Evolutionary conservation across 495 filamentous ascomycete species (phyloP), one percentile per base, ranked within the genome.

Genomic region (Trichoderma orchidacearum): DNA sequence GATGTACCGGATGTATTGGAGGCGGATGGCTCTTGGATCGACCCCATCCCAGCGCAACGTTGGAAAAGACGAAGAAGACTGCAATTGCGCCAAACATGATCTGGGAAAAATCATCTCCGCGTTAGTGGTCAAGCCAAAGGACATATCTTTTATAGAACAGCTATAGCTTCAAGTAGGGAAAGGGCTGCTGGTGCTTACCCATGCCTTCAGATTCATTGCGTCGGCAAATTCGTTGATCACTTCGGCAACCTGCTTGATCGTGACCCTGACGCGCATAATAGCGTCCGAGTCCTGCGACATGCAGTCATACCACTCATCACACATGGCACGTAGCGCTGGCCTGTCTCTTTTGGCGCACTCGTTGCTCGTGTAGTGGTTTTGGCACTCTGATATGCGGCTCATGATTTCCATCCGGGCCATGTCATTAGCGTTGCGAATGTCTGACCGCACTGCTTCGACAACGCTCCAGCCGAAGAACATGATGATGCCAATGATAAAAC

Each of bases 251-350:
- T 72, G 70, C 61, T 67, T 67, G 8, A 68, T 71, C 18, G 73
- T 68, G 31, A 69, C 62, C 28, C 69, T 67, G n/a, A 73, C 56
- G 29, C 66, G 66, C 66, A 70, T 71, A 53, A 75, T 60, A 23
- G 66, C 61, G 29, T 67, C 62, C 1, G 70, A 64, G 55, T 78
- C 68, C 54, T 74, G 77, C 54, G 86, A 79, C 91, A 96, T 96
- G 66, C 93, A 98, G 3, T 71, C 70, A 56, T 85, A 81, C 93
- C 92, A 97, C 36, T 81, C 77, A 30, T 82, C 76, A 64, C 93
- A 98, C 4, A 82, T 68, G 0, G 62, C 70, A 62, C 89, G 78
- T 61, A 97, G 75, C 0, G 87, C 87, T 0, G 90, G 92, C 17
- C 86, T 75, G 28, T 69, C 72, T 0, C 74, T 70, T 32, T 60